Conservation (phyloP, 2,329 filamentous ascomycete genomes). For the Xylariaceae sp. region DNA sequence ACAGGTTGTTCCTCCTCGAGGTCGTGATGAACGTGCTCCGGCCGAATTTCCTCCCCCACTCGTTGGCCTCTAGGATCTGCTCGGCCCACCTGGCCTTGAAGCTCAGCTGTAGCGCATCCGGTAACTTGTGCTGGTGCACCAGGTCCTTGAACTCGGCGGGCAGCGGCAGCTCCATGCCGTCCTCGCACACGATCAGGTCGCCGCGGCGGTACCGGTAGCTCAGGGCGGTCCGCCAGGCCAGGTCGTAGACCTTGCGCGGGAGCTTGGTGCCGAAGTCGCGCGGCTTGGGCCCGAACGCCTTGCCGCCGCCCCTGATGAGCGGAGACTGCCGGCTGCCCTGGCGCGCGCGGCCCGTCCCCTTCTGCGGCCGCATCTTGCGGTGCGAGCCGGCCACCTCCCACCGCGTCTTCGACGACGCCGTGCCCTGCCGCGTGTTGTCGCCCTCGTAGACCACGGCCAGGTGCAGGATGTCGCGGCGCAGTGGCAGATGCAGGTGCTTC, state of each 20-base stretch:
- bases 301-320: slow-evolving; percentile 81
- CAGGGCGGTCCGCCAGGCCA: slow-evolving; percentile 92
- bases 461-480: slow-evolving; percentile 90
- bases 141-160: slow-evolving; percentile 57
- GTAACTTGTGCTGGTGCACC: too few species aligned
- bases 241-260: slow-evolving; percentile 88
- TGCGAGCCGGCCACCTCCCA: slow-evolving; percentile 82
- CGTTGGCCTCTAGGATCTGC: slow-evolving; percentile 70
- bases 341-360: slow-evolving; percentile 81
- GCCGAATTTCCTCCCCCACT: slow-evolving; percentile 68
- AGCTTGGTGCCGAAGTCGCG: slow-evolving; percentile 86
- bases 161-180: slow-evolving; percentile 69
- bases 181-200: slow-evolving; percentile 83
- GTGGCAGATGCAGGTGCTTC: slow-evolving; percentile 82
- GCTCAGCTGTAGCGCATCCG: slow-evolving; percentile 52
- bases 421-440: slow-evolving; percentile 84
- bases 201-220: slow-evolving; percentile 88
- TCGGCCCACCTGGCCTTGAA: slow-evolving; percentile 65
- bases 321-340: slow-evolving; percentile 81
- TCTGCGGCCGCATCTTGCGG: slow-evolving; percentile 82
- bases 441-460: slow-evolving; percentile 91
- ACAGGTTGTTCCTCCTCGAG: slow-evolving; percentile 63
- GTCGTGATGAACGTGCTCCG: slow-evolving; percentile 76
- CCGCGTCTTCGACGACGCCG: slow-evolving; percentile 79
- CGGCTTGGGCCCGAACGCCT: slow-evolving; percentile 86